Evolutionary conservation across 768 basidiomycete genomes (phyloP).

Genomic region (Mycena latifolia): DNA sequence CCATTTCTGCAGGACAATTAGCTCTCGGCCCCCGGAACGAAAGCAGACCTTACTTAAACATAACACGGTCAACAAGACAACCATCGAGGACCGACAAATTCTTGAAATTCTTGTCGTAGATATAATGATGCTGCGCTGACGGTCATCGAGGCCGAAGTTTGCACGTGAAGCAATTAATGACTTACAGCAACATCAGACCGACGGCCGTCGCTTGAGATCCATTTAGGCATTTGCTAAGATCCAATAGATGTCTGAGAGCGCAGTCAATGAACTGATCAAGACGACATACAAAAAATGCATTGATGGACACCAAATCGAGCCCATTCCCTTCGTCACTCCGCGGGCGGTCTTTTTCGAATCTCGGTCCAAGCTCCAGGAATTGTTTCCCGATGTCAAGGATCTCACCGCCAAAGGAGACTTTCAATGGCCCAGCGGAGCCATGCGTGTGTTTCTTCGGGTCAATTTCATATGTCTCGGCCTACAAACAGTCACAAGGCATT

Average conservation of each 20-base stretch:
- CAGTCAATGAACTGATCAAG: not conserved
- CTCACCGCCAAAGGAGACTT: slow-evolving; percentile 36
- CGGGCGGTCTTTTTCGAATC: slow-evolving; percentile 25
- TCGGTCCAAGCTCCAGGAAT: slow-evolving; percentile 26
- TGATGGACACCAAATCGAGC: slow-evolving; percentile 19
- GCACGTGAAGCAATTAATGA: not conserved
- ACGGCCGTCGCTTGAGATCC: slow-evolving; percentile 8
- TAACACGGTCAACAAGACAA: slow-evolving; percentile 39
- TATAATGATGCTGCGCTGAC: slow-evolving; percentile 32
- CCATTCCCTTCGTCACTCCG: slow-evolving; percentile 25
- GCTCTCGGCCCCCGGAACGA: not conserved
- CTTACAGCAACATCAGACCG: slow-evolving; percentile 22
- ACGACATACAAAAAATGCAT: slow-evolving; percentile 27
- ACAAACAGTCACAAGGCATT: too few species aligned
- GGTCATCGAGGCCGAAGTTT: not conserved
- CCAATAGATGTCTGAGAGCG: too few species aligned
- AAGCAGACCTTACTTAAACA: slow-evolving; percentile 38
- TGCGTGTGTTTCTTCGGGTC: slow-evolving; percentile 44
- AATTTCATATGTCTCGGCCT: slow-evolving; percentile 50
- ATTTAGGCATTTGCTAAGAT: slow-evolving; percentile 23
- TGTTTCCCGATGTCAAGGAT: not conserved
- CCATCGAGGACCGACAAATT: slow-evolving; percentile 41
- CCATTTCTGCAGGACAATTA: slow-evolving; percentile 36
- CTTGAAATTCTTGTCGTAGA: slow-evolving; percentile 40
- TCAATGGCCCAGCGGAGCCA: slow-evolving; percentile 49